Percentiles rank a stretch among this genome's conserved stretches.
Evolutionary conservation across 2,329 filamentous ascomycete genomes (phyloP).

Genomic region (Emericellopsis cladophorae): DNA sequence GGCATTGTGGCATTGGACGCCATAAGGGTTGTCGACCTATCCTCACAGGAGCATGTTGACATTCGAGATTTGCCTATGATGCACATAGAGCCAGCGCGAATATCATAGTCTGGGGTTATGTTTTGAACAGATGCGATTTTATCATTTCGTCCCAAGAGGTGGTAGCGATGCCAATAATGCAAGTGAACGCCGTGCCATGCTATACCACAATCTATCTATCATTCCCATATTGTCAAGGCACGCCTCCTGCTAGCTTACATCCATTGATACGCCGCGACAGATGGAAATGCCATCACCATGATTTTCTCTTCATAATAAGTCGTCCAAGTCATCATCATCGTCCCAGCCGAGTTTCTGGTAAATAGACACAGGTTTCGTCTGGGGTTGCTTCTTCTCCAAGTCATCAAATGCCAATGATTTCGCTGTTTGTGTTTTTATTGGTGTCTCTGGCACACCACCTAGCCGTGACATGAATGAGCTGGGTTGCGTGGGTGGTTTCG

Average conservation of each 20-base stretch:
- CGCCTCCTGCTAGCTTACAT: too few species aligned
- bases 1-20: slow-evolving; percentile 62
- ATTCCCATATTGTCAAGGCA: too few species aligned
- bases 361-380: slow-evolving; percentile 26
- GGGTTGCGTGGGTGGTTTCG: slow-evolving; percentile 3
- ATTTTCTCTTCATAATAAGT: slow-evolving; percentile 20
- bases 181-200: too few species aligned
- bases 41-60: slow-evolving; percentile 64
- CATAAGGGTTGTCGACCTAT: slow-evolving; percentile 60
- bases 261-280: too few species aligned
- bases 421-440: slow-evolving; percentile 19
- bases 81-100: slow-evolving; percentile 29
- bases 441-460: slow-evolving; percentile 22
- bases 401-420: slow-evolving; percentile 5
- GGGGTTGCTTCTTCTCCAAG: slow-evolving; percentile 5
- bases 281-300: background rate
- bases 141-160: too few species aligned
- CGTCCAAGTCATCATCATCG: slow-evolving; percentile 42
- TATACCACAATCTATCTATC: too few species aligned
- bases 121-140: too few species aligned
- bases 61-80: slow-evolving; percentile 62
- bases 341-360: slow-evolving; percentile 47
- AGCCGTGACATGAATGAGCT: slow-evolving; percentile 6
- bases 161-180: too few species aligned
- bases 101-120: too few species aligned